Evolutionary conservation across 345 rosid genomes (phyloP).

Genomic region (Syzygium aqueum): DNA sequence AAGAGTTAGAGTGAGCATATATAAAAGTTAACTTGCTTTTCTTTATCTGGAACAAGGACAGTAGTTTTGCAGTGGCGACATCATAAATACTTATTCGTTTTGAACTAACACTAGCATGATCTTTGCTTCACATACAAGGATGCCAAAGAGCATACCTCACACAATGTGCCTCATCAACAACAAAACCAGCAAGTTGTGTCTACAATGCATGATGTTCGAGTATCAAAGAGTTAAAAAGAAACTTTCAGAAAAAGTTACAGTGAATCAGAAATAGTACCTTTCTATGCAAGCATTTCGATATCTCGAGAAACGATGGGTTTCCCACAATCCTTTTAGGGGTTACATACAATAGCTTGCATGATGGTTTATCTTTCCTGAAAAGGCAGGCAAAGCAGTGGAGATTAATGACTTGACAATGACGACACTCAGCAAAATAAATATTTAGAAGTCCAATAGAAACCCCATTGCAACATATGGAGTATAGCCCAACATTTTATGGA

Average conservation of each 20-base stretch:
- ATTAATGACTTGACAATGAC: not conserved
- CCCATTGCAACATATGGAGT: not conserved
- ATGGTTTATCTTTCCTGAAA: constrained; percentile 17
- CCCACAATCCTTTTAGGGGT: constrained; percentile 38
- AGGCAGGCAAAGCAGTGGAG: not conserved
- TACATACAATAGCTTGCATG: no score
- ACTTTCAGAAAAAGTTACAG: not conserved
- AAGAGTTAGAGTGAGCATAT: not conserved
- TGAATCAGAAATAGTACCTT: not conserved
- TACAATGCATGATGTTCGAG: constrained; percentile 6
- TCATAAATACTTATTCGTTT: not conserved
- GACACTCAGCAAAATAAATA: not conserved
- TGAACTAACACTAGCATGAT: not conserved
- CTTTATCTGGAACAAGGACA: not conserved
- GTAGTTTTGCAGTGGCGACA: not conserved
- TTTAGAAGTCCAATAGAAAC: not conserved
- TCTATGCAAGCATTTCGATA: constrained; percentile 43
- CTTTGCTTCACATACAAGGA: not conserved
- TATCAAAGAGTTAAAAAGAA: no score
- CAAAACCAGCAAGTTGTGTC: constrained; percentile 77
- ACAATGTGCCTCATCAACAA: constrained; percentile 91
- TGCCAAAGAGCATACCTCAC: constrained; percentile 47
- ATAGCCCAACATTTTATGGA: not conserved
- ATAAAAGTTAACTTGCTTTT: not conserved
- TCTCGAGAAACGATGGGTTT: constrained; percentile 51